A percentile compares a stretch with the other conserved stretches of the same genome.
Conservation (phyloP, 371 early-diverging fungal genomes). For the Paraphysoderma sedebokerense region DNA sequence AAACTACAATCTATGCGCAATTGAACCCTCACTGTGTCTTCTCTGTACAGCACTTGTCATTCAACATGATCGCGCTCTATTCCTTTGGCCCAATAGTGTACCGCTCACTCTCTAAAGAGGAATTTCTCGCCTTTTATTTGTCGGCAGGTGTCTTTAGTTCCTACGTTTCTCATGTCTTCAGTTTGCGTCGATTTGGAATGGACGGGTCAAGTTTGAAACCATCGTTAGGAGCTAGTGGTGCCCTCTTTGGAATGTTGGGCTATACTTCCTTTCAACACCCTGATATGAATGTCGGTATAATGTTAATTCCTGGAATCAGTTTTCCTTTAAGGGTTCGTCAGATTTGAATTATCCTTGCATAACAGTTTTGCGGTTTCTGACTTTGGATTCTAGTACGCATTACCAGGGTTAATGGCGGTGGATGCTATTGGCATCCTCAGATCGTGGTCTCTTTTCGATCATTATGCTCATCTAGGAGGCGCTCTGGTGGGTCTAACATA, state of each 20-base stretch:
- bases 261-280: constrained; percentile 38
- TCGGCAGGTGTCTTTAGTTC: constrained; percentile 40
- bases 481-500: neutral
- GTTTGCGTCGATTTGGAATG: constrained; percentile 12
- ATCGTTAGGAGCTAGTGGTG: constrained; percentile 61
- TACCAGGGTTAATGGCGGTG: constrained; percentile 37
- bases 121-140: constrained; percentile 60
- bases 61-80: constrained; percentile 49
- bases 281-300: constrained; percentile 33
- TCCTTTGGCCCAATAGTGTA: constrained; percentile 35
- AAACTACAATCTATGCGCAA: neutral
- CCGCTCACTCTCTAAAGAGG: constrained; percentile 23
- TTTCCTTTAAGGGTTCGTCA: neutral
- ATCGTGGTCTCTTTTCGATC: constrained; percentile 44
- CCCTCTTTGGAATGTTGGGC: constrained; percentile 45
- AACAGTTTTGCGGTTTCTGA: neutral
- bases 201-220: constrained; percentile 18
- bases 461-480: constrained; percentile 15
- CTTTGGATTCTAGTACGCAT: constrained; percentile 16
- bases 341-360: neutral
- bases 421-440: constrained; percentile 38
- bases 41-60: constrained; percentile 36
- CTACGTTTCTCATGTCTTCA: constrained; percentile 33
- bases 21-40: neutral
- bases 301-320: constrained; percentile 37